Evolutionary conservation across 495 filamentous ascomycete genomes (phyloP).

Genomic region (Penicillium argentinense): DNA sequence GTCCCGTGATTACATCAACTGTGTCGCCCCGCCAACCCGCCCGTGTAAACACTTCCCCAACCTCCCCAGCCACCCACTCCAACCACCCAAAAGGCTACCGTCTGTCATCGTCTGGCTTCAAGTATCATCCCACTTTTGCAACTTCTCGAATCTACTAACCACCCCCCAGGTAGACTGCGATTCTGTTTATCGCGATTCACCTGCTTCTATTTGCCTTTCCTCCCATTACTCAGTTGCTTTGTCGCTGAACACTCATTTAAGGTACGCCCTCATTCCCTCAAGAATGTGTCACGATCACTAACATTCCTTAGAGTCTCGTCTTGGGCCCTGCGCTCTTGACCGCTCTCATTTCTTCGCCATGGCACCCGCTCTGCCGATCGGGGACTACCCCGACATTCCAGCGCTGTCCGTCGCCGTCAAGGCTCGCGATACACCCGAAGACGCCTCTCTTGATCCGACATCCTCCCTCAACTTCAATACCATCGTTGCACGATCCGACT

Average conservation of each 20-base stretch:
- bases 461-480: slow-evolving; percentile 12
- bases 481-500: slow-evolving; percentile 24
- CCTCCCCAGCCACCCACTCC: slow-evolving; percentile 30
- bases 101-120: slow-evolving; percentile 12
- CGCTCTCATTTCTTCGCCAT: slow-evolving; percentile 25
- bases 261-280: slow-evolving; percentile 8
- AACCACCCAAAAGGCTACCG: slow-evolving; percentile 27
- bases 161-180: slow-evolving; percentile 3
- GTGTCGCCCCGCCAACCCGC: slow-evolving; percentile 33
- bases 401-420: slow-evolving; percentile 10
- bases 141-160: slow-evolving; percentile 7
- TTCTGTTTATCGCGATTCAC: too few species aligned
- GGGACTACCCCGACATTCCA: slow-evolving; percentile 30
- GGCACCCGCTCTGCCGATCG: slow-evolving; percentile 32
- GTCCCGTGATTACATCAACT: slow-evolving; percentile 1
- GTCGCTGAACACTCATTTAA: slow-evolving; percentile 12
- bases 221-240: slow-evolving; percentile 9
- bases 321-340: slow-evolving; percentile 44
- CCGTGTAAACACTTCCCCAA: slow-evolving; percentile 38
- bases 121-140: slow-evolving; percentile 7
- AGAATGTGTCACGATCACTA: slow-evolving; percentile 9
- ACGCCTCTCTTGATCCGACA: not conserved
- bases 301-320: slow-evolving; percentile 29
- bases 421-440: slow-evolving; percentile 6
- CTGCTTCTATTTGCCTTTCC: not conserved